phyloP scores from a whole-genome alignment of 345 rosid genomes.

The Garcia nutans region DNA sequence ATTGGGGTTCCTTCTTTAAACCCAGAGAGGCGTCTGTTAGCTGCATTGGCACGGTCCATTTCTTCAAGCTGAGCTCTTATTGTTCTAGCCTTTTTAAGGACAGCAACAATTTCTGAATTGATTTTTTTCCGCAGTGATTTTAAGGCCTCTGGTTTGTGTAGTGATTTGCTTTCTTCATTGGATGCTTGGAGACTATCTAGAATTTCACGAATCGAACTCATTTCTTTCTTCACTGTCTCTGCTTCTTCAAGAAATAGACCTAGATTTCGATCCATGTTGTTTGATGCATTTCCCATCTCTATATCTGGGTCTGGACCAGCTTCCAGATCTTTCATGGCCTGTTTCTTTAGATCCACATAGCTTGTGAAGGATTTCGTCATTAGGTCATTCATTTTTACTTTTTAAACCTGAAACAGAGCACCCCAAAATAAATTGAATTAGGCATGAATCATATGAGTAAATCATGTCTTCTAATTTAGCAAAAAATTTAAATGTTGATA shows the following conservation, averaged over 20 bases:
- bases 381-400: conserved; percentile 73
- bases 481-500: not conserved
- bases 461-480: not conserved
- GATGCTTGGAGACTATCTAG: conserved; percentile 56
- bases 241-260: conserved; percentile 85
- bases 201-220: conserved; percentile 64
- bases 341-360: conserved; percentile 88
- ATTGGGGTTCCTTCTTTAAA: conserved; percentile 73
- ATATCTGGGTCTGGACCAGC: conserved; percentile 64
- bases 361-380: conserved; percentile 95
- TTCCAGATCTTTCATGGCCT: conserved; percentile 90
- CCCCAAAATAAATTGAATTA: not conserved
- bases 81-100: conserved; percentile 56
- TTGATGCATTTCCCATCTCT: conserved; percentile 55
- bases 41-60: conserved; percentile 78
- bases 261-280: conserved; percentile 62
- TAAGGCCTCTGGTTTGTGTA: conserved; percentile 74
- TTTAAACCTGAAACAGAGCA: conserved; percentile 11
- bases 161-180: conserved; percentile 76
- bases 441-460: not conserved
- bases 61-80: conserved; percentile 72
- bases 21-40: conserved; percentile 76
- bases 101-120: conserved; percentile 65
- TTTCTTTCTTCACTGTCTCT: conserved; percentile 80
- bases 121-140: conserved; percentile 62